These are phyloP conservation scores for Cadophora sp. DNA, from an alignment of 2,329 filamentous ascomycete species.

Conservation along the genomic window DNA sequence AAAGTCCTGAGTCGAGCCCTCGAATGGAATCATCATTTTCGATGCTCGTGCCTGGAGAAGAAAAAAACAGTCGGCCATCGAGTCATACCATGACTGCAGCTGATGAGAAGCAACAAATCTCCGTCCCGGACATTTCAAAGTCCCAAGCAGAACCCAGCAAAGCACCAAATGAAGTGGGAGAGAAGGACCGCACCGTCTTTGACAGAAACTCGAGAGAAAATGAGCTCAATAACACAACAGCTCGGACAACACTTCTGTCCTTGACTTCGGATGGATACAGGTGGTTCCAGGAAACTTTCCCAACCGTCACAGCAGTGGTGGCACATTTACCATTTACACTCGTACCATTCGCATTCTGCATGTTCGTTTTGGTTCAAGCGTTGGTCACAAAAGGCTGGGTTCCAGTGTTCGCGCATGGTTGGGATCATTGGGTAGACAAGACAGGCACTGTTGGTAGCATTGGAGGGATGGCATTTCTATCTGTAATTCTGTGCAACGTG, in stretches of 20 bases:
- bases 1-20: conserved; percentile 2
- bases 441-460: conserved; percentile 73
- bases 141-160: neutral
- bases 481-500: conserved; percentile 75
- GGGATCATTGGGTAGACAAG: conserved; percentile 74
- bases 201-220: neutral
- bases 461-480: conserved; percentile 76
- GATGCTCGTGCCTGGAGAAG: conserved; percentile 30
- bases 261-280: conserved; percentile 52
- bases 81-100: conserved; percentile 28
- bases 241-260: conserved; percentile 58
- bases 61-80: conserved; percentile 25
- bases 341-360: conserved; percentile 74
- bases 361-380: conserved; percentile 78
- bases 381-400: conserved; percentile 79
- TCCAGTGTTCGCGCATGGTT: conserved; percentile 73
- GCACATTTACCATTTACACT: conserved; percentile 71
- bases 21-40: conserved; percentile 29
- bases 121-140: neutral
- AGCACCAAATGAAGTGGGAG: neutral
- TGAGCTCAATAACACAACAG: conserved; percentile 5
- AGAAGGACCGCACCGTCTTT: neutral
- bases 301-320: conserved; percentile 69
- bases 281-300: conserved; percentile 75
- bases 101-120: conserved; percentile 28